A percentile compares a stretch with the other conserved stretches of the same genome.
phyloP scores from a whole-genome alignment of 164 flowering plant genomes.

The Annona squamosa region DNA sequence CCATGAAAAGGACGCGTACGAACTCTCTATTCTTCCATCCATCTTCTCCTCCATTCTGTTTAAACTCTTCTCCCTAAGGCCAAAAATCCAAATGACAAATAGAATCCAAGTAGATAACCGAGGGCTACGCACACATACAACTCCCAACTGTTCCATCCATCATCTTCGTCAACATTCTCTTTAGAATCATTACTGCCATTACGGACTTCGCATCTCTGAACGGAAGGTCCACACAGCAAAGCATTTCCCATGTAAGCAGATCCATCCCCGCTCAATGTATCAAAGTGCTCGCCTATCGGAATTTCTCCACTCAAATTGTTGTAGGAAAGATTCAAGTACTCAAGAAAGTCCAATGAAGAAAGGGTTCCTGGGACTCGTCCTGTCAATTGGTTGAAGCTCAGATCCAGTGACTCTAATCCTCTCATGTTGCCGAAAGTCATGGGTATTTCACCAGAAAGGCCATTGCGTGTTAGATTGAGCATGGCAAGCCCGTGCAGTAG shows the following conservation, averaged over 20 bases:
- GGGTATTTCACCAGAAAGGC: constrained; percentile 15
- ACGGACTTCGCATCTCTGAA: constrained; percentile 1
- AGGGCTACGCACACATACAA: not conserved
- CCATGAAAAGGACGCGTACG: too few species aligned
- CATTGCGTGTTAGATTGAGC: constrained; percentile 20
- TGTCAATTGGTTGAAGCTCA: constrained; percentile 12
- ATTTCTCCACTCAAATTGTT: constrained; percentile 21
- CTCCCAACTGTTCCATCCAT: constrained; percentile 1
- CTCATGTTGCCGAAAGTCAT: constrained; percentile 12
- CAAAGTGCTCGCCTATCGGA: constrained; percentile 14
- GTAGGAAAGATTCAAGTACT: constrained; percentile 14
- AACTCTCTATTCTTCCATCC: too few species aligned
- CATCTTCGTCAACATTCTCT: not conserved
- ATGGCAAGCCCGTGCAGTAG: constrained; percentile 10
- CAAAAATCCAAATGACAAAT: constrained; percentile 8
- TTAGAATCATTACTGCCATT: not conserved
- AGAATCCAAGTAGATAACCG: constrained; percentile 14
- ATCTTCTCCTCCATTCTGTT: too few species aligned
- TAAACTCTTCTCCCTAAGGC: not conserved
- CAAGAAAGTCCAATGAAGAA: constrained; percentile 14
- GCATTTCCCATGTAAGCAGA: constrained; percentile 16
- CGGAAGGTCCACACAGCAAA: constrained; percentile 12
- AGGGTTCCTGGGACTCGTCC: constrained; percentile 14
- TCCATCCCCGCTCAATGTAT: constrained; percentile 12
- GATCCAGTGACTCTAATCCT: constrained; percentile 16